These are phyloP conservation scores for Cercospora sp. DNA, from an alignment of 2,329 filamentous ascomycete species.

Conservation along the genomic window DNA sequence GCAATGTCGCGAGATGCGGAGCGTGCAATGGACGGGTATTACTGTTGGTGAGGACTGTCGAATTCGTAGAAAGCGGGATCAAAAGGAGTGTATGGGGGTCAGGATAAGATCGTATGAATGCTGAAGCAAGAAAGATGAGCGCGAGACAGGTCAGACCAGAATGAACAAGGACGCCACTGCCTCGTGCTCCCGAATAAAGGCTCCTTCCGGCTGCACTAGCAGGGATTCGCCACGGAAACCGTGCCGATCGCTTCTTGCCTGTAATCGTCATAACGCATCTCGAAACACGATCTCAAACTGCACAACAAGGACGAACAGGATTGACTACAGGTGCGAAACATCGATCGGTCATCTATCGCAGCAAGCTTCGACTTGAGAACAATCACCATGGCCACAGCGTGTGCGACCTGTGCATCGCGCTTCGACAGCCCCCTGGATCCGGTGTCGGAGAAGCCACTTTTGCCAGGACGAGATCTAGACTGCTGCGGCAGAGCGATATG, in stretches of 20 bases:
- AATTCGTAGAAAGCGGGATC: background rate
- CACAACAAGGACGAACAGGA: conserved; percentile 18
- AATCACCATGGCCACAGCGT: conserved; percentile 21
- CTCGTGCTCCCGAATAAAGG: conserved; percentile 1
- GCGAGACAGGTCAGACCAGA: conserved; percentile 12
- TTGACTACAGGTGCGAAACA: background rate
- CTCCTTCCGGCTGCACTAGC: conserved; percentile 2
- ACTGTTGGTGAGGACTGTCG: background rate
- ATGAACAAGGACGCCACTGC: conserved; percentile 3
- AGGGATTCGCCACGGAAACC: conserved; percentile 3
- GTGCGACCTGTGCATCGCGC: conserved; percentile 37
- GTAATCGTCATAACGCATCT: conserved; percentile 5
- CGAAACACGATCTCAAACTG: conserved; percentile 5
- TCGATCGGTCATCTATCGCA: background rate
- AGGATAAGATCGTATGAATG: conserved; percentile 7
- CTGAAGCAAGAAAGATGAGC: conserved; percentile 2
- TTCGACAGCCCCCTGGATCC: conserved; percentile 30
- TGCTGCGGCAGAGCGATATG: conserved; percentile 75
- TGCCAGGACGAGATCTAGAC: conserved; percentile 60
- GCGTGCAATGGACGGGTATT: background rate
- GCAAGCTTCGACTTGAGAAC: background rate
- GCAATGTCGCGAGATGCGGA: background rate
- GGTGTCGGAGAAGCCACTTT: conserved; percentile 58
- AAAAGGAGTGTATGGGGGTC: conserved; percentile 24
- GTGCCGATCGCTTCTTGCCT: conserved; percentile 2